Evolutionary conservation across 306 rosid genomes (phyloP).

Genomic region (Glycine tomentella): DNA sequence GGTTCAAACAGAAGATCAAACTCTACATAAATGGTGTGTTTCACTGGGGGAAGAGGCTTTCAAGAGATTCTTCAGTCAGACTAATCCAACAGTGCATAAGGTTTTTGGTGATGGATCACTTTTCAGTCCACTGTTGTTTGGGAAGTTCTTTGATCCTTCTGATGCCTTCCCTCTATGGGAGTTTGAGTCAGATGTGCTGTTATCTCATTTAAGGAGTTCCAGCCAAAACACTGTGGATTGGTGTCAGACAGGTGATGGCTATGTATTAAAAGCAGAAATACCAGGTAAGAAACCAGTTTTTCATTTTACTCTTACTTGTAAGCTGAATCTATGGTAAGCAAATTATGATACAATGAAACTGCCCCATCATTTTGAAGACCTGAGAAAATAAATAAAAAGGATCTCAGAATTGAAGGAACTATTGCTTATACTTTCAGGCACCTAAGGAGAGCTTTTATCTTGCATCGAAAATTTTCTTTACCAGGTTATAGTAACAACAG

Average conservation of each 20-base stretch:
- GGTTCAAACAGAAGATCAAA: conserved; percentile 69
- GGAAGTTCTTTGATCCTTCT: conserved; percentile 94
- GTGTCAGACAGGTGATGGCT: conserved; percentile 72
- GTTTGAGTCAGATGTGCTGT: conserved; percentile 77
- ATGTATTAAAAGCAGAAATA: conserved; percentile 75
- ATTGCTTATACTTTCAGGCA: conserved; percentile 45
- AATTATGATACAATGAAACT: conserved; percentile 43
- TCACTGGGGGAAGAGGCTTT: conserved; percentile 81
- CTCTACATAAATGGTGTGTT: conserved; percentile 80
- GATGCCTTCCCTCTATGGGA: conserved; percentile 99
- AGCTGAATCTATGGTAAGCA: conserved; percentile 31
- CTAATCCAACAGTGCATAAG: conserved; percentile 61
- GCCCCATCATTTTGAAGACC: conserved; percentile 37
- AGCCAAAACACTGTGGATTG: conserved; percentile 76
- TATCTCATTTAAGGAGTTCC: conserved; percentile 66
- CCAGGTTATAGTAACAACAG: conserved; percentile 28
- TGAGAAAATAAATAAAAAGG: neutral
- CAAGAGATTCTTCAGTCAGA: conserved; percentile 65
- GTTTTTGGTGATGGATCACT: conserved; percentile 85
- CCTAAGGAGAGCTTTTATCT: conserved; percentile 39
- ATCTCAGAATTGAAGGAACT: conserved; percentile 44
- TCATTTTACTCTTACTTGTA: conserved; percentile 3
- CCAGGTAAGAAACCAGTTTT: conserved; percentile 61
- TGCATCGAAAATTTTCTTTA: conserved; percentile 29
- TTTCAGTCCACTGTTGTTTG: conserved; percentile 91